Base-by-base conservation (phyloP, 1,284 basidiomycete genomes). In the Phellopilus nigrolimitatus region DNA sequence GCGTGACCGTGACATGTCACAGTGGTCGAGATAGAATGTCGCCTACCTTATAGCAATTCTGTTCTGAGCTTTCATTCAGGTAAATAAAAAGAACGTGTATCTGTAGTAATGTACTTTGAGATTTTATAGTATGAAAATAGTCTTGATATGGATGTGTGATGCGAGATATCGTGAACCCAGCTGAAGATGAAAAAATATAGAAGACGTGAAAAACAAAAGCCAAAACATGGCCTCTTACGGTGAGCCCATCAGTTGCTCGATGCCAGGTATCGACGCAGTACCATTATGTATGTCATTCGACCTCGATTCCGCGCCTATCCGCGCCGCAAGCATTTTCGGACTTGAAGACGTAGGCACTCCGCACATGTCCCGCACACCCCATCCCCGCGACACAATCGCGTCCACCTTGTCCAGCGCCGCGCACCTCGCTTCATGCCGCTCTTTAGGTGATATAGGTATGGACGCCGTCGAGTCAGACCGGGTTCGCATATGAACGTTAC, bases 391-490 rank as follows among this genome's bases (percentile, higher is more conserved):
- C 4, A 55, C 53, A 9, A 55, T 55, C 15, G 36, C 49, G 7
- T 50, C 49, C 12, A 55, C 53, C 33, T 41, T 50, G 22, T 55
- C 38, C 13, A 55, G 39, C 3, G 53, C 53, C 19, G 49, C 22
- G 13, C 25, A 31, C 17, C 43, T 42, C 34, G 49, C 43, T 22
- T 55, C 53, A 30, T 41, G 47, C 19, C 49, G 34, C 22, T 55
- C 48, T 34, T 51, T 55, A 2, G 49, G 48, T 12, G 48, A 47
- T 22, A 42, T 47, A 6, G 40, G 47, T 24, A n/a, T 24, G 9
- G 48, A 30, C 19, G 51, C 43, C 10, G 33, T 9, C 9, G 47
- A 51, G 17, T 21, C 34, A 5, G 49, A 41, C 43, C 49, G 30
- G 5, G 31, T 36, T 7, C 34, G 47, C 8, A 21, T 19, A 17